Base-by-base conservation (phyloP, 1,284 basidiomycete genomes). In the Melampsora larici-populina region DNA sequence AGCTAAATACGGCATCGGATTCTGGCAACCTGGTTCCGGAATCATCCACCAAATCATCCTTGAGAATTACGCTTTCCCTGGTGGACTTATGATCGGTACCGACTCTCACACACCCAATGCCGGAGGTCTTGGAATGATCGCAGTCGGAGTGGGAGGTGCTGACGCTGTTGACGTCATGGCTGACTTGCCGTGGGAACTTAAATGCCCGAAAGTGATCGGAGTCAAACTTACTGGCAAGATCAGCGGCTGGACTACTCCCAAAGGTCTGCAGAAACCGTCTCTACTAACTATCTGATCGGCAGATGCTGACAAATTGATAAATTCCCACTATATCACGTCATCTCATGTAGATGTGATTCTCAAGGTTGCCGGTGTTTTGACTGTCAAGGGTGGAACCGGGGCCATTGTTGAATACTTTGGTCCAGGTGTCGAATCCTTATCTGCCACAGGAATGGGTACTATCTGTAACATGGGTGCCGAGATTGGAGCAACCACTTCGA, bases 391-490 rank as follows among this genome's bases (percentile, higher is more conserved):
- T 84, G 94, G 94, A 82, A 97, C 95, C 82, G 94, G 94, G 82
- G 93, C 94, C 79, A 97, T 97, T 83, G 93, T 97, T 81, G 95
- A 97, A 85, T 97, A 97, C 36, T 90, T 87, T 81, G 94, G 94
- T 81, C 86, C 93, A 82, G 96, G 96, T 89, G 92, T 99, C 82
- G 91, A 96, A 84, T 93, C 93, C 46, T 89, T 99, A 81, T 97
- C 95, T 69, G 94, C 92, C 89, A 99, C 96, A 67, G 97, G 96
- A 87, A 98, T 98, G 96, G 97, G 93, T 79, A 99, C 96, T 71
- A 94, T 97, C 82, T 98, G 96, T 86, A 99, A 98, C 90, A 99
- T 98, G 96, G 97, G 97, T 89, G 97, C 97, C 83, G 96, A 99
- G 87, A 98, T 99, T 83, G 96, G 97, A 85, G 96, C 96, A 70